phyloP scores from a whole-genome alignment of 2,329 filamentous ascomycete genomes.

The Pseudogymnoascus sp. region DNA sequence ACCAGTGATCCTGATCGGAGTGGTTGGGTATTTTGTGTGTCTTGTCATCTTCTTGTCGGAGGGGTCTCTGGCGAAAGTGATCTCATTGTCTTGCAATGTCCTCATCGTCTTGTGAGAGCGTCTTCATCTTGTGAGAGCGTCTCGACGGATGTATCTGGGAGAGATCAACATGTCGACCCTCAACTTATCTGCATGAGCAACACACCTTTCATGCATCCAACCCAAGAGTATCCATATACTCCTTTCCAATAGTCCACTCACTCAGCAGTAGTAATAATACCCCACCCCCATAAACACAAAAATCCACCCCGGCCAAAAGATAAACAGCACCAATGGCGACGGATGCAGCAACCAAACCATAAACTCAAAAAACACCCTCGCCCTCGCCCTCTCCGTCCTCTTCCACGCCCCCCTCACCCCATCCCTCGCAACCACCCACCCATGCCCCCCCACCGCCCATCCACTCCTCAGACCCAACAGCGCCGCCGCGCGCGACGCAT shows the following conservation, averaged over 20 bases:
- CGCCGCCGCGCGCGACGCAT: background rate
- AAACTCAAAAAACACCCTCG: slow-evolving; percentile 10
- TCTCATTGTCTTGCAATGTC: background rate
- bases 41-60: background rate
- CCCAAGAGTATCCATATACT: background rate
- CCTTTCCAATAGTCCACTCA: background rate
- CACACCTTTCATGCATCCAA: background rate
- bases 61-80: background rate
- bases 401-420: background rate
- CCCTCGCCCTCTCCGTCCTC: slow-evolving; percentile 5
- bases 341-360: slow-evolving; percentile 12
- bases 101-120: background rate
- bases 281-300: slow-evolving; percentile 4
- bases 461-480: background rate
- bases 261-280: background rate
- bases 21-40: background rate
- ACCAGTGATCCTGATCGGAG: background rate
- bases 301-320: slow-evolving; percentile 12
- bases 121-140: background rate
- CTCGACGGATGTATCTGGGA: background rate
- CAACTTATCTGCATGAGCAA: background rate
- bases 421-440: background rate
- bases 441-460: background rate
- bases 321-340: slow-evolving; percentile 7
- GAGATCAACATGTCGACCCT: background rate